Percentiles rank a stretch among this genome's conserved stretches.
Evolutionary conservation across 306 rosid genomes (phyloP).

Genomic region (Quercus alba): DNA sequence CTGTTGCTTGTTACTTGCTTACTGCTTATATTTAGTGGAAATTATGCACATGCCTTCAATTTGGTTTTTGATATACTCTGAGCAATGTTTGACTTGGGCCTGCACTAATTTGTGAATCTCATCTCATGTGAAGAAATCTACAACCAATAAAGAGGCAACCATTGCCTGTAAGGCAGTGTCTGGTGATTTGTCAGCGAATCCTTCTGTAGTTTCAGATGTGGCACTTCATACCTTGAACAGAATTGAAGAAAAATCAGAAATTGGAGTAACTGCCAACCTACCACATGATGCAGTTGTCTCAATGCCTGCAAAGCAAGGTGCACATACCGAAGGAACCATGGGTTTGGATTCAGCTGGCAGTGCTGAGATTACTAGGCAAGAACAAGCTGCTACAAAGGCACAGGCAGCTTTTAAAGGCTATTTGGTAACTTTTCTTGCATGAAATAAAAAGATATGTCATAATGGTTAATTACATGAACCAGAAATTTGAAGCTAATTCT

Average conservation of each 20-base stretch:
- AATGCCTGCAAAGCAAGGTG: conserved; percentile 25
- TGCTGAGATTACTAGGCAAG: conserved; percentile 34
- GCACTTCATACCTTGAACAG: not conserved
- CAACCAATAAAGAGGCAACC: not conserved
- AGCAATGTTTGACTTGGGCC: not conserved
- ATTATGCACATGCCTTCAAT: not conserved
- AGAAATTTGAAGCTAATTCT: not conserved
- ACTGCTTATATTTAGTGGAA: not conserved
- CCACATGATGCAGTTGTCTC: conserved; percentile 24
- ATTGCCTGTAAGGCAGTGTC: conserved; percentile 29
- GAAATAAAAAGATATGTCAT: not conserved
- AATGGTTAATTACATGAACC: not conserved
- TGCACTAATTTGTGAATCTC: not conserved
- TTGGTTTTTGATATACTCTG: not conserved
- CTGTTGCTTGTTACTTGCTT: not conserved
- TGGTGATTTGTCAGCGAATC: conserved; percentile 27
- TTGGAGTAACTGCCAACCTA: conserved; percentile 28
- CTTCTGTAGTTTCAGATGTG: conserved; percentile 44
- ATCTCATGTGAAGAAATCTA: not conserved
- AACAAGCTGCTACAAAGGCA: conserved; percentile 53
- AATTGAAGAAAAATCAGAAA: conserved; percentile 28
- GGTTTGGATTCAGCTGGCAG: conserved; percentile 33
- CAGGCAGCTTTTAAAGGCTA: conserved; percentile 77
- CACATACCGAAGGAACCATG: conserved; percentile 14
- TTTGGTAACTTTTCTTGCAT: conserved; percentile 36